phyloP scores from a whole-genome alignment of 306 rosid species.

The Astragalus membranaceus region DNA sequence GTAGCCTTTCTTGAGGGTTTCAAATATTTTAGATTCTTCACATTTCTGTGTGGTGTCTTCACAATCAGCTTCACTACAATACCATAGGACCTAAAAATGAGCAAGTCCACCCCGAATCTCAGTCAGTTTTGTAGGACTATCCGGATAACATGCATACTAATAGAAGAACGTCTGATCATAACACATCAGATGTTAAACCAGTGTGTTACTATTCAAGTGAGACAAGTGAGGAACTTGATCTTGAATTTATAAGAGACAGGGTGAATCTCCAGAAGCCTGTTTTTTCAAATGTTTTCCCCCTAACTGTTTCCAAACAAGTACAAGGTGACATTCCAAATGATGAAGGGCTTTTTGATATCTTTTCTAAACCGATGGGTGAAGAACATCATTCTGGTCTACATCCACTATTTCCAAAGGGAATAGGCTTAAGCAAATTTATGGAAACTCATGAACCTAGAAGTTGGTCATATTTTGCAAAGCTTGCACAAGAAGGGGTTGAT shows the following conservation, averaged over 20 bases:
- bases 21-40: not conserved
- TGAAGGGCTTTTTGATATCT: conserved; percentile 67
- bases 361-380: conserved; percentile 66
- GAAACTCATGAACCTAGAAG: conserved; percentile 67
- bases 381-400: conserved; percentile 36
- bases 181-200: conserved; percentile 37
- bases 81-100: conserved; percentile 49
- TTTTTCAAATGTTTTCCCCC: conserved; percentile 34
- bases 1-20: conserved; percentile 4
- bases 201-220: conserved; percentile 65
- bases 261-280: conserved; percentile 45
- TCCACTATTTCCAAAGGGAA: conserved; percentile 48
- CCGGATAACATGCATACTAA: conserved; percentile 36
- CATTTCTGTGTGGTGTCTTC: conserved; percentile 5
- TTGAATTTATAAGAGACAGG: conserved; percentile 76
- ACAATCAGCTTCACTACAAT: conserved; percentile 33
- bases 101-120: conserved; percentile 41
- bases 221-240: conserved; percentile 80
- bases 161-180: conserved; percentile 45
- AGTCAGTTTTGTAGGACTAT: conserved; percentile 40
- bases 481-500: conserved; percentile 62
- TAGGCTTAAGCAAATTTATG: conserved; percentile 65
- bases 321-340: conserved; percentile 72
- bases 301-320: conserved; percentile 34
- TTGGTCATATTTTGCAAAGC: conserved; percentile 73